Evolutionary conservation across 768 basidiomycete genomes (phyloP).

Genomic region (Pseudohyphozyma bogoriensis): DNA sequence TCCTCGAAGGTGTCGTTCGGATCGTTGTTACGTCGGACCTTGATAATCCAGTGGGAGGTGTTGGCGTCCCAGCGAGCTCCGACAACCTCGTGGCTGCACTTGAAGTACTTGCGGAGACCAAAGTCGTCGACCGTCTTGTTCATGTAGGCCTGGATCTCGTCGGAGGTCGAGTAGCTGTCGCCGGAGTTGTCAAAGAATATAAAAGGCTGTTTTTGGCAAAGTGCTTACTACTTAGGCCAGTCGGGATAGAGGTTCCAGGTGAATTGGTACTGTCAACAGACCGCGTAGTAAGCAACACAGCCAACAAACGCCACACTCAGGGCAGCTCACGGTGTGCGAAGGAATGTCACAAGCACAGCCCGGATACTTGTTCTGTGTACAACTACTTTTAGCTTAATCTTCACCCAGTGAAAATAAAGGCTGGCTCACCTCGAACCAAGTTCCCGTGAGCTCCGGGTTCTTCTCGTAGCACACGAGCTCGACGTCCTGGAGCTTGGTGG

Average conservation of each 20-base stretch:
- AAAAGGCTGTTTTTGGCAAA: background rate
- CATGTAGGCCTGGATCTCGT: slow-evolving; percentile 52
- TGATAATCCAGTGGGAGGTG: slow-evolving; percentile 51
- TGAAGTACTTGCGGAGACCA: slow-evolving; percentile 13
- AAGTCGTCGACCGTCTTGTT: slow-evolving; percentile 34
- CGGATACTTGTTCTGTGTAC: slow-evolving; percentile 31
- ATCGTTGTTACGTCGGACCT: slow-evolving; percentile 25
- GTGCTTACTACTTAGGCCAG: slow-evolving; percentile 4
- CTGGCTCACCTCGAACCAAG: slow-evolving; percentile 17
- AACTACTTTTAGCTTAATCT: background rate
- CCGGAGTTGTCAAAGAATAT: background rate
- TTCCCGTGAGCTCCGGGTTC: slow-evolving; percentile 21
- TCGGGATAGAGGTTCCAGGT: slow-evolving; percentile 11
- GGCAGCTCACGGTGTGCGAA: too few relatives aligned
- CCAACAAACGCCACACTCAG: too few relatives aligned
- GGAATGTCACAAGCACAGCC: slow-evolving; percentile 57
- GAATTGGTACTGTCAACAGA: slow-evolving; percentile 29
- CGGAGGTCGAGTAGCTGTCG: slow-evolving; percentile 51
- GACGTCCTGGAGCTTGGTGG: slow-evolving; percentile 19
- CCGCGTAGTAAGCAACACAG: too few relatives aligned
- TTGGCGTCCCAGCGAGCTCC: slow-evolving; percentile 48
- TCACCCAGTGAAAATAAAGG: background rate
- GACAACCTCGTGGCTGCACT: slow-evolving; percentile 41
- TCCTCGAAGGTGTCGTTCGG: slow-evolving; percentile 47
- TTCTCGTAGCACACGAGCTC: slow-evolving; percentile 22